Percentiles rank a stretch among this genome's conserved stretches.
Evolutionary conservation across 1,284 basidiomycete species (phyloP).

Genomic region (Ustilago crameri): DNA sequence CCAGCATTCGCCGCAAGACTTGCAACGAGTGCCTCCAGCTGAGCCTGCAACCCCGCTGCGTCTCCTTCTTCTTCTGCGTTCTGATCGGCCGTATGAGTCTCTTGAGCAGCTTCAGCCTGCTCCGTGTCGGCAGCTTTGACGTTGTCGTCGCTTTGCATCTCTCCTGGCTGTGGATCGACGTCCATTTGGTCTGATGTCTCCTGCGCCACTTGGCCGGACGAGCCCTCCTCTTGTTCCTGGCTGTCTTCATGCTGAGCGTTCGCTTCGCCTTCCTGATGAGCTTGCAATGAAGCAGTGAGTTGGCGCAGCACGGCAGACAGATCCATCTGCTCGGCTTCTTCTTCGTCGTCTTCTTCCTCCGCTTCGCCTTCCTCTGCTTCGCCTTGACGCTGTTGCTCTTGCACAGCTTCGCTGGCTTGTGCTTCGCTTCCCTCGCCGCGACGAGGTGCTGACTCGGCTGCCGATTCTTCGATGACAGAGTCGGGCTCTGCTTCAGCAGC

Average conservation of each 20-base stretch:
- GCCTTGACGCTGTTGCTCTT: constrained; percentile 1
- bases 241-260: constrained; percentile 11
- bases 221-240: background rate
- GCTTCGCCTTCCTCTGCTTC: constrained; percentile 19
- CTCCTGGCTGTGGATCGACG: constrained; percentile 13
- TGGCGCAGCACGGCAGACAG: constrained; percentile 47
- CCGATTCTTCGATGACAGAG: constrained; percentile 18
- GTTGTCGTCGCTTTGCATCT: background rate
- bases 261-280: constrained; percentile 21
- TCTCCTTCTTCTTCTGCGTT: constrained; percentile 6
- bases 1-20: constrained; percentile 50
- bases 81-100: constrained; percentile 1
- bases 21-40: constrained; percentile 56
- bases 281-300: constrained; percentile 57
- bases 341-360: constrained; percentile 21
- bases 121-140: background rate
- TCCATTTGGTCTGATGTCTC: constrained; percentile 10
- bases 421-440: background rate
- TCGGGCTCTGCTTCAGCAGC: constrained; percentile 55
- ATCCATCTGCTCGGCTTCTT: constrained; percentile 45
- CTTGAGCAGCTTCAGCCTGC: constrained; percentile 5
- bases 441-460: background rate
- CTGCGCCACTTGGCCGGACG: constrained; percentile 1
- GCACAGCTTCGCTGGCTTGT: background rate
- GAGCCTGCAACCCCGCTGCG: constrained; percentile 47